A percentile compares a stretch with the other conserved stretches of the same genome.
These are phyloP conservation scores for Sporothrix humicola DNA, from an alignment of 2,329 filamentous ascomycete species.

Conservation along the genomic window DNA sequence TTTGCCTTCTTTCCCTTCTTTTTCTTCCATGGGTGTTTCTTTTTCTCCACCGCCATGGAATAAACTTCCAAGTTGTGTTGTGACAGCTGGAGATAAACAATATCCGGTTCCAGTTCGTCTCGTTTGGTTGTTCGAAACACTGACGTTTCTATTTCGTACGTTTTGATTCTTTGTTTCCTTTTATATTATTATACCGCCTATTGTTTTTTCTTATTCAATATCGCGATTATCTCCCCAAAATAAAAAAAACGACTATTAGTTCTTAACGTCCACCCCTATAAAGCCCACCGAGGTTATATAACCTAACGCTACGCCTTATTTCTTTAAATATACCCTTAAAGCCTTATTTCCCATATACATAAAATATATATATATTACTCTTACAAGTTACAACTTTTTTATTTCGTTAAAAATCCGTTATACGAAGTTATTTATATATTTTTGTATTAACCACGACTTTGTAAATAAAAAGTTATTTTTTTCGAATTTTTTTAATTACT, in stretches of 20 bases:
- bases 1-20: constrained; percentile 8
- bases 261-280: background rate
- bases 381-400: no score
- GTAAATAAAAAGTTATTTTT: no score
- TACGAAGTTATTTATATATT: no score
- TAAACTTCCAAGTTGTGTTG: constrained; percentile 13
- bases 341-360: no score
- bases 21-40: background rate
- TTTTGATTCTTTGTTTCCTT: background rate
- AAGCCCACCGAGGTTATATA: no score
- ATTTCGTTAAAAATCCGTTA: no score
- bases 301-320: no score
- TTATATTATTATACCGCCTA: background rate
- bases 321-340: no score
- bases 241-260: background rate
- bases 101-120: constrained; percentile 4
- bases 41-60: background rate
- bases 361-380: no score
- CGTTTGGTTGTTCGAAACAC: background rate
- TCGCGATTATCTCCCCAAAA: background rate
- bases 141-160: background rate
- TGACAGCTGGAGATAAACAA: constrained; percentile 7
- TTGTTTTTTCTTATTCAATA: background rate
- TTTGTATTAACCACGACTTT: no score
- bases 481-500: no score